phyloP scores from a whole-genome alignment of 2,329 filamentous ascomycete species.

The Huntiella abstrusa region DNA sequence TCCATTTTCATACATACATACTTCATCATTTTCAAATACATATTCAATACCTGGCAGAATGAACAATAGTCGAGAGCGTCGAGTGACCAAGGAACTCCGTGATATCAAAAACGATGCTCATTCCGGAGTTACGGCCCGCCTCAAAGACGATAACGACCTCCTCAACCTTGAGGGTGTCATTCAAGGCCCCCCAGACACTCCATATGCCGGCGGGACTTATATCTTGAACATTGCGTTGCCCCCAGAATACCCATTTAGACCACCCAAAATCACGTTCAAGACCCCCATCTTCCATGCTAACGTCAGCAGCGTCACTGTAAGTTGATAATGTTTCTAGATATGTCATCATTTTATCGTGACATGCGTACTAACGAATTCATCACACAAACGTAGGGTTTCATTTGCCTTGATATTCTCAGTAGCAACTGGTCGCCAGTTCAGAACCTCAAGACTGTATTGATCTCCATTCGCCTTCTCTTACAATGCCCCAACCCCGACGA shows the following conservation, averaged over 20 bases:
- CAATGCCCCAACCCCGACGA: slow-evolving; percentile 90
- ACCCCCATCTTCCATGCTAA: slow-evolving; percentile 98
- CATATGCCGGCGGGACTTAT: slow-evolving; percentile 75
- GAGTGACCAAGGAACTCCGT: slow-evolving; percentile 55
- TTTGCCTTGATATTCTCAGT: slow-evolving; percentile 84
- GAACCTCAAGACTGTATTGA: slow-evolving; percentile 85
- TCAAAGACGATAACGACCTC: slow-evolving; percentile 48
- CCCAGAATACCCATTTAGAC: slow-evolving; percentile 78
- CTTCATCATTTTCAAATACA: too few species aligned
- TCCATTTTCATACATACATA: too few species aligned
- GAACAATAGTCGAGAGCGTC: slow-evolving; percentile 34
- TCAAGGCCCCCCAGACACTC: slow-evolving; percentile 73
- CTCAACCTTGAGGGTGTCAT: slow-evolving; percentile 72
- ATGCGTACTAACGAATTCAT: too few species aligned
- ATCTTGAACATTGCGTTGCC: slow-evolving; percentile 75
- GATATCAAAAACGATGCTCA: slow-evolving; percentile 59
- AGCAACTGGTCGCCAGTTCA: slow-evolving; percentile 88
- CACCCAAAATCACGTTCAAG: slow-evolving; percentile 75
- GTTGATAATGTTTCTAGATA: slow-evolving; percentile 17
- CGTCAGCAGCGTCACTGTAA: slow-evolving; percentile 77
- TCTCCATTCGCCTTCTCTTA: slow-evolving; percentile 84
- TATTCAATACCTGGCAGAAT: slow-evolving; percentile 16
- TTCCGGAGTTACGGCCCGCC: slow-evolving; percentile 56
- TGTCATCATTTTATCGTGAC: neutral
- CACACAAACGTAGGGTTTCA: slow-evolving; percentile 50